Evolutionary conservation across 2,329 filamentous ascomycete genomes (phyloP).

Genomic region (Fusarium temperatum): DNA sequence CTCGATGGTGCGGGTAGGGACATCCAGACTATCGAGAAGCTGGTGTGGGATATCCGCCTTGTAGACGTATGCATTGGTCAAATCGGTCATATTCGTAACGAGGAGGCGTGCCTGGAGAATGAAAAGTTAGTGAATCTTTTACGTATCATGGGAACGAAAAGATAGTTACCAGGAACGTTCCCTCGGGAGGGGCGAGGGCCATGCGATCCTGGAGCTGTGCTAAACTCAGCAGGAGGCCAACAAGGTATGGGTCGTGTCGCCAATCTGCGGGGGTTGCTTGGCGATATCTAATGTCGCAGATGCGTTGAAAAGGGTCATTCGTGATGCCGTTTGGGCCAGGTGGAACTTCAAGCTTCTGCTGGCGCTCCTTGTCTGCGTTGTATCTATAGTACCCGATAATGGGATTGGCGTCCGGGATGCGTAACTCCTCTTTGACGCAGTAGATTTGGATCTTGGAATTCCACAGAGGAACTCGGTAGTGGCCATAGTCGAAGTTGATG

Average conservation of each 20-base stretch:
- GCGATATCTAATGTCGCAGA: background rate
- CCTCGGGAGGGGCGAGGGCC: no score
- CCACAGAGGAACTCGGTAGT: no score
- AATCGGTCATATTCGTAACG: background rate
- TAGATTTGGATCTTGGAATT: no score
- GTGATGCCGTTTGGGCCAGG: background rate
- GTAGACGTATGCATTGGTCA: background rate
- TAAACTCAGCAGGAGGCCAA: background rate
- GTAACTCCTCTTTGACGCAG: no score
- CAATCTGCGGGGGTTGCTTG: background rate
- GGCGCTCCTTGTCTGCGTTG: background rate
- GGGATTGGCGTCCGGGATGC: background rate
- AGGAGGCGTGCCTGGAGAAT: background rate
- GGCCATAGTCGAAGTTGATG: no score
- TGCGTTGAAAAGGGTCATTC: background rate
- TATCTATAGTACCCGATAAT: background rate
- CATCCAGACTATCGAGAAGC: background rate
- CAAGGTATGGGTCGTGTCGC: background rate
- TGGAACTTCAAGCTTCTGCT: rapidly evolving
- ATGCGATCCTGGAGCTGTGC: background rate
- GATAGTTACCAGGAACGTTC: no score
- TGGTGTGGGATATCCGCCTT: background rate
- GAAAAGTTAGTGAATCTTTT: background rate
- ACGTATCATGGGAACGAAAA: no score
- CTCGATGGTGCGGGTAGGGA: background rate